Conservation (phyloP, 2,329 filamentous ascomycete species). For the Fusarium tricinctum region DNA sequence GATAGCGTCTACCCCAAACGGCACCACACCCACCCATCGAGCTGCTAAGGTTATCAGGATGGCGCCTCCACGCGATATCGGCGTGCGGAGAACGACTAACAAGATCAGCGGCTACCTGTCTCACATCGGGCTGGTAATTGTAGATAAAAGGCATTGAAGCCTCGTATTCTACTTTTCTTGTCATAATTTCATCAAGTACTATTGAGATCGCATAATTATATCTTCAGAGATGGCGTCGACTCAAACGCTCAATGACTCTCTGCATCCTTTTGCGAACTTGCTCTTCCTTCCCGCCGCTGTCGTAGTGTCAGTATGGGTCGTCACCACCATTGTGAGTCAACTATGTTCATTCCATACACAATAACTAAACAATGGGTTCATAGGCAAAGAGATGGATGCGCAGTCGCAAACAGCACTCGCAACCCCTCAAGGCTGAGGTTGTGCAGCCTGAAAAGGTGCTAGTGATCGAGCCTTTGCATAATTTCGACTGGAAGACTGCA, state of each 20-base stretch:
- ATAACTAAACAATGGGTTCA: not conserved
- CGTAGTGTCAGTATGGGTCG: constrained; percentile 17
- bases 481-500: constrained; percentile 35
- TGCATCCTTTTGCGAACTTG: constrained; percentile 23
- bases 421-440: not conserved
- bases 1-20: constrained; percentile 21
- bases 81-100: constrained; percentile 31
- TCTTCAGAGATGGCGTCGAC: not conserved
- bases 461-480: constrained; percentile 13
- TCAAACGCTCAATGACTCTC: not conserved
- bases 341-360: not conserved
- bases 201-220: not conserved
- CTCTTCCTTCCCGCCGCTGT: constrained; percentile 23
- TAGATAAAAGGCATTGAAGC: not conserved
- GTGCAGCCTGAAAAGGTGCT: constrained; percentile 11
- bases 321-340: constrained; percentile 29
- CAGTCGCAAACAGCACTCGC: constrained; percentile 19
- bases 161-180: not conserved
- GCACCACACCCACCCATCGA: constrained; percentile 19
- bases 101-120: not conserved
- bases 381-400: constrained; percentile 44
- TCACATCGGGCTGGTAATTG: not conserved
- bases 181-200: not conserved
- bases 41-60: constrained; percentile 16
- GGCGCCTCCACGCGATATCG: constrained; percentile 35